Evolutionary conservation across 1,284 basidiomycete species (phyloP).

Genomic region (Trichosporon coremiiforme): DNA sequence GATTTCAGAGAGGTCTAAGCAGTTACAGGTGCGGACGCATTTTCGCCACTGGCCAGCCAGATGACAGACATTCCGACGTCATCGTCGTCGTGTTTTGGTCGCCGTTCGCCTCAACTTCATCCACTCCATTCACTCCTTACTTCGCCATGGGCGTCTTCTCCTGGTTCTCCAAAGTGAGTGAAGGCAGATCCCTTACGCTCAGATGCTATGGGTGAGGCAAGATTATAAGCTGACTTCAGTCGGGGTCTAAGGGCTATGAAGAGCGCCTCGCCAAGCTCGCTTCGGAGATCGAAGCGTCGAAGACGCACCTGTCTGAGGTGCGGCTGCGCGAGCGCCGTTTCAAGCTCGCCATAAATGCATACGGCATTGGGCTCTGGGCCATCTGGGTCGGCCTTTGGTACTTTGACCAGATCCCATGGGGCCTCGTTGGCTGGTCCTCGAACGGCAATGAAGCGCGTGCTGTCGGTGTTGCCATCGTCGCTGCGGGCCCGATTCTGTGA

Average conservation of each 20-base stretch:
- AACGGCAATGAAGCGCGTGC: slow-evolving; percentile 59
- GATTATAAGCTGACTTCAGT: slow-evolving; percentile 33
- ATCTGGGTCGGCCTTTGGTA: slow-evolving; percentile 83
- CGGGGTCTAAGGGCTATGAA: slow-evolving; percentile 60
- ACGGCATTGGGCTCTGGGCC: slow-evolving; percentile 77
- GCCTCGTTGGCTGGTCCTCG: slow-evolving; percentile 46
- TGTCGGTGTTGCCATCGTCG: slow-evolving; percentile 61
- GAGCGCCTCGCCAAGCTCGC: slow-evolving; percentile 59
- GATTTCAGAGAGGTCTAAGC: slow-evolving; percentile 13
- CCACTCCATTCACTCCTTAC: neutral
- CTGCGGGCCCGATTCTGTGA: slow-evolving; percentile 77
- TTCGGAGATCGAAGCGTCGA: slow-evolving; percentile 59
- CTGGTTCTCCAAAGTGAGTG: slow-evolving; percentile 43
- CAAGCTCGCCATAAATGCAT: slow-evolving; percentile 77
- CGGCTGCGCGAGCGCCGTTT: slow-evolving; percentile 80
- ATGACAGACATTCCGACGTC: slow-evolving; percentile 4
- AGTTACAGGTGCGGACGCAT: neutral
- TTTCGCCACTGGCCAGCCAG: slow-evolving; percentile 10
- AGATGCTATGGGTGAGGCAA: neutral
- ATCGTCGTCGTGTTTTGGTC: slow-evolving; percentile 13
- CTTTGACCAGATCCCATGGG: slow-evolving; percentile 63
- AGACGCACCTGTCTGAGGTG: slow-evolving; percentile 82
- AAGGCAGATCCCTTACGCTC: neutral
- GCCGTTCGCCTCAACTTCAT: neutral
- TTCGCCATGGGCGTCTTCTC: slow-evolving; percentile 50